Conservation (phyloP, 2,329 filamentous ascomycete species). For the Fusarium sp. region DNA sequence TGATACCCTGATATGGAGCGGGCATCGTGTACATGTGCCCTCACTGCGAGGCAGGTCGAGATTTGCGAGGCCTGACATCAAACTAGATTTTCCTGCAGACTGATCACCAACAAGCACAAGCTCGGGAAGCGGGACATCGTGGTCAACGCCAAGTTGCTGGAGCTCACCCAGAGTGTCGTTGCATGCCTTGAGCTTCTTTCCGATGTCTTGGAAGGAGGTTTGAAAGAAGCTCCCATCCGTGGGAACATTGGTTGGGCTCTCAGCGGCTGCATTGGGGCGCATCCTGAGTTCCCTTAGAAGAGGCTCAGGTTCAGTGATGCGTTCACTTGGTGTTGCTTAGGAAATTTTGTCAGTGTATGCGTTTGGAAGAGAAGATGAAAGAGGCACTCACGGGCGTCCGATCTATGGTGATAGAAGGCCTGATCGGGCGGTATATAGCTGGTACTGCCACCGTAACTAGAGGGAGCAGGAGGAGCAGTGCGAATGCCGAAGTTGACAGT, state of each 20-base stretch:
- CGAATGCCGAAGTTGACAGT: conserved; percentile 7
- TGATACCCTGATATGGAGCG: conserved; percentile 79
- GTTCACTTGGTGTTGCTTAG: conserved; percentile 52
- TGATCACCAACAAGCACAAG: conserved; percentile 88
- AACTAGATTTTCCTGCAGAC: conserved; percentile 80
- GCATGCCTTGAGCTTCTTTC: conserved; percentile 69
- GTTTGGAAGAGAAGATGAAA: not conserved
- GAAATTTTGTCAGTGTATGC: conserved; percentile 10
- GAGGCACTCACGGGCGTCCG: conserved; percentile 51
- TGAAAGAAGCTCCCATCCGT: conserved; percentile 52
- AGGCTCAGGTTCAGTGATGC: conserved; percentile 48
- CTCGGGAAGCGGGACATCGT: conserved; percentile 76
- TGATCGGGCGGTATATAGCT: conserved; percentile 25
- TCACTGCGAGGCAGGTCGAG: conserved; percentile 76
- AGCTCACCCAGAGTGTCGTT: conserved; percentile 75
- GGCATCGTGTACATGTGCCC: conserved; percentile 82
- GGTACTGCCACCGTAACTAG: conserved; percentile 31
- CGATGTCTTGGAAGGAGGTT: conserved; percentile 62
- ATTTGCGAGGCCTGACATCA: conserved; percentile 71
- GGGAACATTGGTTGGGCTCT: conserved; percentile 40
- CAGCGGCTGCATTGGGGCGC: conserved; percentile 34
- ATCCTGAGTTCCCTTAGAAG: conserved; percentile 51
- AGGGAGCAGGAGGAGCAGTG: conserved; percentile 25
- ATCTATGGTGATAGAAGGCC: conserved; percentile 44
- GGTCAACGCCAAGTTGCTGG: conserved; percentile 76